Evolutionary conservation across 139 green algal genomes (phyloP).

Genomic region (Chlamydomonas sp.): DNA sequence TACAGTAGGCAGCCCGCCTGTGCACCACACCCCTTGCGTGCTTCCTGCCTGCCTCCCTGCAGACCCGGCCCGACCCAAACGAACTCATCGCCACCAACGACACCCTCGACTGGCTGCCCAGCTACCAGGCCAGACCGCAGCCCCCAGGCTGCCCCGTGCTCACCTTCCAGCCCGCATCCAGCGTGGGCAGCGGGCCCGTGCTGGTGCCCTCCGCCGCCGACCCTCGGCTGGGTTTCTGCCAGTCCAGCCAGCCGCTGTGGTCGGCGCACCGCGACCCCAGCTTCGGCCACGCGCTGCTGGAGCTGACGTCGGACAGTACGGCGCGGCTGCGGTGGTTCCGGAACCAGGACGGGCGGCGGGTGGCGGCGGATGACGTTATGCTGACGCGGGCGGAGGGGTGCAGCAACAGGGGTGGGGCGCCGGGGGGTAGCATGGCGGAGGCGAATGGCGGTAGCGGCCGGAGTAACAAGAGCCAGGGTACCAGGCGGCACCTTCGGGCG

Average conservation of each 20-base stretch:
- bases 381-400: not conserved
- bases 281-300: slow-evolving; percentile 73
- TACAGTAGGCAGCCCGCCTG: not conserved
- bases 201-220: not conserved
- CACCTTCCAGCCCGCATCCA: slow-evolving; percentile 31
- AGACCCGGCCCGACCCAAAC: not conserved
- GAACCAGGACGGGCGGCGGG: slow-evolving; percentile 6
- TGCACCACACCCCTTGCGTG: not conserved
- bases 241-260: slow-evolving; percentile 62
- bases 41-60: too few relatives aligned
- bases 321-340: slow-evolving; percentile 41
- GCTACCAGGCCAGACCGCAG: slow-evolving; percentile 27
- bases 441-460: too few relatives aligned
- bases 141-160: slow-evolving; percentile 30
- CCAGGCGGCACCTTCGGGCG: too few relatives aligned
- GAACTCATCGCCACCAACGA: not conserved
- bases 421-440: too few relatives aligned
- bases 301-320: slow-evolving; percentile 62
- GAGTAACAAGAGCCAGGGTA: too few relatives aligned
- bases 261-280: slow-evolving; percentile 69
- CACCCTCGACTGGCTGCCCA: slow-evolving; percentile 24
- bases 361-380: slow-evolving; percentile 15
- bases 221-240: slow-evolving; percentile 51
- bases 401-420: too few relatives aligned
- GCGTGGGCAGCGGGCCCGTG: slow-evolving; percentile 11